These are phyloP conservation scores for Exophiala viscosa DNA, from an alignment of 2,329 filamentous ascomycete species.

Conservation along the genomic window DNA sequence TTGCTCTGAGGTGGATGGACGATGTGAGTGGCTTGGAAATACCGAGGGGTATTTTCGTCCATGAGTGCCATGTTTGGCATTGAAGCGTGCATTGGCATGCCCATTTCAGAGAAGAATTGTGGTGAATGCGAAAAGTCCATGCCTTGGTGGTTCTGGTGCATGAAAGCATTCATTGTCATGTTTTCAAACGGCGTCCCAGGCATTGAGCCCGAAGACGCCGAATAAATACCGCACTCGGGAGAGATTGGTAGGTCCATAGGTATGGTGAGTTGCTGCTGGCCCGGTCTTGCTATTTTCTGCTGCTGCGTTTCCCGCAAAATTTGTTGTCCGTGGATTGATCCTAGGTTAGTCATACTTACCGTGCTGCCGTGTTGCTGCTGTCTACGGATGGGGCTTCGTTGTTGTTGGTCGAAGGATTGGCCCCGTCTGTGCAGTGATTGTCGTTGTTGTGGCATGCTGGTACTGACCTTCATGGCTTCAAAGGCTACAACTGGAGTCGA, in stretches of 20 bases:
- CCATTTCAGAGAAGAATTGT: conserved; percentile 24
- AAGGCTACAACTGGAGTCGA: conserved; percentile 72
- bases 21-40: conserved; percentile 25
- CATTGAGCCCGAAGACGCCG: conserved; percentile 18
- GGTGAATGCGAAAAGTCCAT: conserved; percentile 26
- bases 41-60: conserved; percentile 28
- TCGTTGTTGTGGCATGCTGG: conserved; percentile 50
- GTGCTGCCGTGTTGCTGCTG: conserved; percentile 26
- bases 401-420: conserved; percentile 58
- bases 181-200: conserved; percentile 24
- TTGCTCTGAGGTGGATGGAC: conserved; percentile 16
- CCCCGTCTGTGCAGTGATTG: conserved; percentile 70
- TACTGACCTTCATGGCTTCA: conserved; percentile 68
- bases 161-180: conserved; percentile 30
- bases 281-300: conserved; percentile 78
- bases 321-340: conserved; percentile 65
- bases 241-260: conserved; percentile 37
- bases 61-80: conserved; percentile 18
- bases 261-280: conserved; percentile 45
- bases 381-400: conserved; percentile 34
- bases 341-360: conserved; percentile 55
- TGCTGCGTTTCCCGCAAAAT: conserved; percentile 85
- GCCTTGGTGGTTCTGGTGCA: conserved; percentile 23
- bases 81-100: conserved; percentile 23
- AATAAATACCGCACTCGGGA: conserved; percentile 31